These are phyloP conservation scores for Russula brevipes DNA, from an alignment of 768 basidiomycete species.

Conservation along the genomic window DNA sequence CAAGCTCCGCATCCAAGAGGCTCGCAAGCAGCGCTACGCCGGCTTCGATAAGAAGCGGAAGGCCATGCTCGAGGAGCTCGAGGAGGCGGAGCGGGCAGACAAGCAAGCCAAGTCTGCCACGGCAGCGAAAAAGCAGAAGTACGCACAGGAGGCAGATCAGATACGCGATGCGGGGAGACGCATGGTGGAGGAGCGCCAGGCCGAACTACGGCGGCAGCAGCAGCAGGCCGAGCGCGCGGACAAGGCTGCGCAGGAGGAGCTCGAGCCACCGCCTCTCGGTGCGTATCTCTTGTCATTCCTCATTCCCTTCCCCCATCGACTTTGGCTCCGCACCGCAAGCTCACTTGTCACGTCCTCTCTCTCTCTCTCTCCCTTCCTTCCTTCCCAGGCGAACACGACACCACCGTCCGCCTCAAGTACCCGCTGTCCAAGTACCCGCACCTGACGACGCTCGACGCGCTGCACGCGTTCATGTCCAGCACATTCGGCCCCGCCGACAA, in stretches of 20 bases:
- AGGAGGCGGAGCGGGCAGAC: constrained; percentile 66
- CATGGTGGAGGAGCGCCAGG: constrained; percentile 62
- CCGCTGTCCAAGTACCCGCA: constrained; percentile 50
- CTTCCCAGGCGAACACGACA: constrained; percentile 55
- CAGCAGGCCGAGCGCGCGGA: constrained; percentile 35
- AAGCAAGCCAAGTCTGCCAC: constrained; percentile 67
- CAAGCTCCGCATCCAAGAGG: constrained; percentile 64
- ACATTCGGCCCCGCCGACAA: constrained; percentile 62
- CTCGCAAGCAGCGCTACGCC: constrained; percentile 64
- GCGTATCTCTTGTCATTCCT: background rate
- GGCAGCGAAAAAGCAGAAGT: constrained; percentile 49
- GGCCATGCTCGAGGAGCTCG: constrained; percentile 68
- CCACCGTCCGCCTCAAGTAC: constrained; percentile 72
- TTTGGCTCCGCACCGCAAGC: background rate
- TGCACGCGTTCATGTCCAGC: constrained; percentile 45
- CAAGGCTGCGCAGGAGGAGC: constrained; percentile 32
- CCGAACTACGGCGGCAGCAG: constrained; percentile 44
- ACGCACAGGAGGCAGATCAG: constrained; percentile 58
- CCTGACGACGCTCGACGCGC: constrained; percentile 47
- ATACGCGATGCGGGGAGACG: constrained; percentile 71
- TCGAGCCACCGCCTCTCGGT: constrained; percentile 58
- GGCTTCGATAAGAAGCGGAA: constrained; percentile 69
- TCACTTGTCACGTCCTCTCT: background rate
- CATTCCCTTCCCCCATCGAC: too few species aligned
- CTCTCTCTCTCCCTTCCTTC: too few species aligned